Base-by-base conservation (phyloP, 306 rosid genomes). In the Pachyrhizus erosus region DNA sequence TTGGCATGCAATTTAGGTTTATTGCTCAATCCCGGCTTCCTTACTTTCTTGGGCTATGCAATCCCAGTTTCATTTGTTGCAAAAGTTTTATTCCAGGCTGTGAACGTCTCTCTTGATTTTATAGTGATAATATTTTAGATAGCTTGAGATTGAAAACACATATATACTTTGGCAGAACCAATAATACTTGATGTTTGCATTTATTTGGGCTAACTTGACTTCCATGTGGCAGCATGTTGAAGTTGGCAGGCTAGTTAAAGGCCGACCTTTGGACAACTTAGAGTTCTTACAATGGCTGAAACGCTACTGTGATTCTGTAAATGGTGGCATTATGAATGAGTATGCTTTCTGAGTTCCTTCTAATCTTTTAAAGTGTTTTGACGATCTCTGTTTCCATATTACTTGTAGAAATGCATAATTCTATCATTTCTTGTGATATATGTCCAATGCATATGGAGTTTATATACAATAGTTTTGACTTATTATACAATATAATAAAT, bases 241-340 rank as follows among this genome's bases (percentile, higher is more conserved):
- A 88, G 98, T 96, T 79, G 87, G 84, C 85, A 90, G 97, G 92
- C 99, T 96, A 79, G 97, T 96, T 77, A 96, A 96, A 85, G 97
- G 99, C 52, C 90, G 99, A 42, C 97, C 99, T 54, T 81, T 96
- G 89, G 99, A 96, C 91, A 96, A 96, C 89, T 86, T 96, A 91
- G 99, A 96, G 86, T 92, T 96, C 86, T 86, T 96, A 48, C 99
- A 96, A 84, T 96, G 99, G 99, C 85, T 96, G 91, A 96, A 96
- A 85, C 99, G 98, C 68, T 94, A 93, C 85, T 96, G 99, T 79
- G 99, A 96, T 90, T 96, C 99, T 51, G 78, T 93, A 69, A 96
- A 96, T 83, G 99, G 99, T 52, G 99, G 99, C 92, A 93, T 96
- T 68, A 92, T 92, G 97, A 96, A 96, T 40, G 90, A 87, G 90